Evolutionary conservation across 225 moss, liverwort and hornwort species (phyloP), one percentile per base, ranked within the genome.

Genomic region (Bryoerythrophyllum caledonicum): DNA sequence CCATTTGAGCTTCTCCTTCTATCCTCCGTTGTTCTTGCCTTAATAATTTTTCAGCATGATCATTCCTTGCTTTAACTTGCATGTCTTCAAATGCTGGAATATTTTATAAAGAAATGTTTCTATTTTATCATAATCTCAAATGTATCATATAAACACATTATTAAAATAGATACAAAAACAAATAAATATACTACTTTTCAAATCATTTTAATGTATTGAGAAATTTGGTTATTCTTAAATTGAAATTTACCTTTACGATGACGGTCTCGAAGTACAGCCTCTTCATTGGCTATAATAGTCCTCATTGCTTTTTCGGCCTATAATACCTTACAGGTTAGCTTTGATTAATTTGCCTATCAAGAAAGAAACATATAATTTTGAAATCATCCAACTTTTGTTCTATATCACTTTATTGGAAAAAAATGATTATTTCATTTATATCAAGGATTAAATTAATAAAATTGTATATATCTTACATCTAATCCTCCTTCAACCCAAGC

Each of bases 401-500:
- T 0, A 40, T 21, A 3, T 10, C 5, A 5, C 8, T 28, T 17
- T 40, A 46, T 13, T 6, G 2, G 1, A 26, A 10, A 1, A 27
- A 38, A 8, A 9, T 8, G 15, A 2, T 41, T 15, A 6, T 10
- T 6, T 26, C 0, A 37, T 41, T 7, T 4, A 7, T 3, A 10
- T 26, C 0, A 7, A 26, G 0, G 17, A 40, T 6, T 11, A 6
- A 7, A 1, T 14, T 19, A n/a, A 32, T 32, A 32, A 5, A 10
- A 28, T 8, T 17, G 10, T 16, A 0, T 13, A 7, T 3, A 59
- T 53, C 72, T 81, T 51, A 93, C 96, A 78, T 86, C 70, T 34
- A 75, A 54, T 27, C 96, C 94, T 79, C 92, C 94, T 20, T 28
- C 67, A 0, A 74, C 49, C 92, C 94, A 96, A 20, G 94, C 96